Evolutionary conservation across 441 rosid species (phyloP), one percentile per base, ranked within the genome.

Genomic region (Biscutella laevigata): DNA sequence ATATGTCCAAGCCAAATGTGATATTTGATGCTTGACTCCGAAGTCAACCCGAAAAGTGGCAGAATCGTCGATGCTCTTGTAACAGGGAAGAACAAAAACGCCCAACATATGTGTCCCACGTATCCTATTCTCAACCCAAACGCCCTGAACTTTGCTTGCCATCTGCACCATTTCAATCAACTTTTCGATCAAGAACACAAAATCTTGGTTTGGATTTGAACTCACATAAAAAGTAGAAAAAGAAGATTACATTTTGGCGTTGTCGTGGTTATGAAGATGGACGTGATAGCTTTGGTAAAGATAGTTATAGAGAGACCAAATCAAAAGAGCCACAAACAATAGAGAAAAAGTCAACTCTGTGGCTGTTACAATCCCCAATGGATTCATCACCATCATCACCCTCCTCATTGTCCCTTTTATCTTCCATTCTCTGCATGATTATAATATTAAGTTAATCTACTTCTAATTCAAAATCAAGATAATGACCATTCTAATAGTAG

Each of bases 1-100:
- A 77, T 19, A 62, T 83, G 91, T 0, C 91, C 91, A 7, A 83
- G 73, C 85, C 91, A 80, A 24, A 80, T 78, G 43, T 83, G 91
- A 38, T 83, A 83, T 71, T 78, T 80, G 67, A 83, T 77, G 77
- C 83, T 75, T 4, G 70, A 66, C 62, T 83, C 91, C 0, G 85
- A 83, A 39, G 83, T 80, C 12, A 83, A 60, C 5, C 91, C 85
- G 0, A 83, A 43, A 16, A 80, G 53, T 32, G 75, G 80, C n/a
- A 83, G 66, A 42, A 83, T 61, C 41, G 91, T 71, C 0, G 87
- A 80, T 26, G 83, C 76, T 15, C 91, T 71, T 22, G 83, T 61
- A 33, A 80, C 91, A 0, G 91, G 91, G 29, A 76, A 78, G 65
- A 83, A 80, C 57, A 83, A 57, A 62, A 83, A 77, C 7, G 83